Evolutionary conservation across 352 stramenopile genomes (phyloP).

Genomic region (Thraustotheca clavata): DNA sequence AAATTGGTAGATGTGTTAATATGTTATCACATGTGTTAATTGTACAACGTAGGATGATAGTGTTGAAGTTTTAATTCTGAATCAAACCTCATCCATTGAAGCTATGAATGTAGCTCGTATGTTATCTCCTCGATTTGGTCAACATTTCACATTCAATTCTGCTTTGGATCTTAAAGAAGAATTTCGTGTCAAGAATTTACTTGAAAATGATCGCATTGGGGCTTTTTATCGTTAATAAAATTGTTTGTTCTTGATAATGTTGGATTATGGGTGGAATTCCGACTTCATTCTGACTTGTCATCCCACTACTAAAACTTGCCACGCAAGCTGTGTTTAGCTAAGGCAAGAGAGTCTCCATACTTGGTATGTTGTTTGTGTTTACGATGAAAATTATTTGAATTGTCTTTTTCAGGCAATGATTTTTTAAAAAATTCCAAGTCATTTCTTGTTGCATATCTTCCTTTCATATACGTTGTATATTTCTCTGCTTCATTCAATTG

Average conservation of each 20-base stretch:
- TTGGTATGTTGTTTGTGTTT: constrained; percentile 48
- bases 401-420: constrained; percentile 38
- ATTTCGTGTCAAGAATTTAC: constrained; percentile 47
- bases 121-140: constrained; percentile 61
- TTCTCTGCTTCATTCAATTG: constrained; percentile 30
- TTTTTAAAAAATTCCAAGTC: constrained; percentile 55
- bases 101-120: constrained; percentile 77
- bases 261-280: background rate
- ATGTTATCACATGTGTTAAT: too few relatives aligned
- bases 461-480: constrained; percentile 47
- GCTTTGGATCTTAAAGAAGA: constrained; percentile 40
- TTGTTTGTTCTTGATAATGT: background rate
- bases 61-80: constrained; percentile 48
- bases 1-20: background rate
- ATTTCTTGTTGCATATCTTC: constrained; percentile 45
- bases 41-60: constrained; percentile 44
- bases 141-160: constrained; percentile 45
- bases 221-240: constrained; percentile 50
- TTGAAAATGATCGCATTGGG: constrained; percentile 41
- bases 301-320: constrained; percentile 23
- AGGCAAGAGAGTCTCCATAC: constrained; percentile 54
- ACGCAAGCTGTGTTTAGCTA: constrained; percentile 45
- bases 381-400: constrained; percentile 36
- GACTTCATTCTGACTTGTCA: background rate
- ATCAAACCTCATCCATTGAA: constrained; percentile 65